These are phyloP conservation scores for Globisporangium mamillatum DNA, from an alignment of 352 stramenopile genomes.

Conservation along the genomic window DNA sequence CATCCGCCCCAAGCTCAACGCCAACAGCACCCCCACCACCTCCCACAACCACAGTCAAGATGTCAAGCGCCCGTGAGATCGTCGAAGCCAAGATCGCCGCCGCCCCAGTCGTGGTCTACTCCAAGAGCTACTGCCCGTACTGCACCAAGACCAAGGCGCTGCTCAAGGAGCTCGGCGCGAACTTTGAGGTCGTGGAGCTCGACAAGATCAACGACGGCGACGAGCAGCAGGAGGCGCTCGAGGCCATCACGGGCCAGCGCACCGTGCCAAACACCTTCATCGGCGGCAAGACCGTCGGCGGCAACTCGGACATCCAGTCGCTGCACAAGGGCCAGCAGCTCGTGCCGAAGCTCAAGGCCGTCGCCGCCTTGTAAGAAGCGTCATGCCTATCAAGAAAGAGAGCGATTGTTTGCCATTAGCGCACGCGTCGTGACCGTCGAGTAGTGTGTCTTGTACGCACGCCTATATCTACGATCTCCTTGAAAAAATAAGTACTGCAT, in stretches of 20 bases:
- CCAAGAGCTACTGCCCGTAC: slow-evolving; percentile 95
- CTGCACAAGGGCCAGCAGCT: slow-evolving; percentile 89
- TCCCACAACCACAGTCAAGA: slow-evolving; percentile 22
- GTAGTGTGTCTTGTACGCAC: neutral
- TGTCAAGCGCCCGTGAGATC: slow-evolving; percentile 61
- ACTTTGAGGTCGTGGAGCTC: slow-evolving; percentile 62
- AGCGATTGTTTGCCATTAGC: neutral
- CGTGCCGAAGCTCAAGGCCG: slow-evolving; percentile 81
- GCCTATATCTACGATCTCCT: neutral
- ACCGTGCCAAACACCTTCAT: slow-evolving; percentile 99
- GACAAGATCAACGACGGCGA: slow-evolving; percentile 47
- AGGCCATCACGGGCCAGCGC: slow-evolving; percentile 82
- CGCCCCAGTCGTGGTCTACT: slow-evolving; percentile 81
- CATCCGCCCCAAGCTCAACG: neutral
- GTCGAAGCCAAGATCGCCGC: slow-evolving; percentile 60
- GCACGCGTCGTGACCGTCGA: neutral
- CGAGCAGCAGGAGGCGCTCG: slow-evolving; percentile 57
- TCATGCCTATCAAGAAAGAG: neutral
- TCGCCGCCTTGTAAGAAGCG: slow-evolving; percentile 31
- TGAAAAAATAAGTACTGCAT: neutral
- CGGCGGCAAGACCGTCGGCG: slow-evolving; percentile 91
- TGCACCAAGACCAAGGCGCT: slow-evolving; percentile 79
- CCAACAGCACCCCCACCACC: neutral
- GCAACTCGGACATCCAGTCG: slow-evolving; percentile 93
- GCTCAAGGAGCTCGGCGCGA: slow-evolving; percentile 48